These are phyloP conservation scores for Lodderomyces pseudojiufengensis DNA, from an alignment of 1,139 yeast species.

Conservation along the genomic window DNA sequence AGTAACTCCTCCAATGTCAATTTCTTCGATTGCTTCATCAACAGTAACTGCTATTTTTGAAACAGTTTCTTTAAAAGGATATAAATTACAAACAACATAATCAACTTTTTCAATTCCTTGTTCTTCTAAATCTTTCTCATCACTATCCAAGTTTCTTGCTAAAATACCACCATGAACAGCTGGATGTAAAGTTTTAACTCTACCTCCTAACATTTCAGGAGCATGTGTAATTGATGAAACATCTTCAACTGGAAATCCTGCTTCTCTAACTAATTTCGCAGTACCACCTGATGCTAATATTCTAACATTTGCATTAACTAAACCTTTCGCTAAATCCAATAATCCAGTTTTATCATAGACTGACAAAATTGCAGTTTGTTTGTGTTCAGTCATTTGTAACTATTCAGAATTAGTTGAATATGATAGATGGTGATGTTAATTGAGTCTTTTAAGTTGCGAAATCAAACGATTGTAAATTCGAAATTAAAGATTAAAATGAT, in stretches of 20 bases:
- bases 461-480: too few species aligned
- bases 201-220: constrained; percentile 97
- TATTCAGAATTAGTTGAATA: background rate
- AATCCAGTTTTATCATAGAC: constrained; percentile 97
- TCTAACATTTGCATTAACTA: constrained; percentile 81
- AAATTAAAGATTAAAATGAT: background rate
- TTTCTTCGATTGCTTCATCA: constrained; percentile 96
- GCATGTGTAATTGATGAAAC: constrained; percentile 94
- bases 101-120: constrained; percentile 95
- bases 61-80: constrained; percentile 96
- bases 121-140: constrained; percentile 78
- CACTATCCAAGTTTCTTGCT: constrained; percentile 88
- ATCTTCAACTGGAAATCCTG: constrained; percentile 97
- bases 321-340: constrained; percentile 92
- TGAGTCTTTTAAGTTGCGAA: background rate
- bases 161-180: constrained; percentile 98
- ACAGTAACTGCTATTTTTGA: constrained; percentile 94
- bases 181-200: constrained; percentile 97
- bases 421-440: background rate
- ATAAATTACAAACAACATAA: constrained; percentile 93
- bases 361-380: constrained; percentile 88
- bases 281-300: constrained; percentile 98
- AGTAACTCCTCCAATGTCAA: constrained; percentile 98
- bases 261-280: constrained; percentile 88
- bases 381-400: constrained; percentile 34